A percentile compares a stretch with the other conserved stretches of the same genome.
Conservation (phyloP, 805 yeast species). For the Candida broadrunensis region DNA sequence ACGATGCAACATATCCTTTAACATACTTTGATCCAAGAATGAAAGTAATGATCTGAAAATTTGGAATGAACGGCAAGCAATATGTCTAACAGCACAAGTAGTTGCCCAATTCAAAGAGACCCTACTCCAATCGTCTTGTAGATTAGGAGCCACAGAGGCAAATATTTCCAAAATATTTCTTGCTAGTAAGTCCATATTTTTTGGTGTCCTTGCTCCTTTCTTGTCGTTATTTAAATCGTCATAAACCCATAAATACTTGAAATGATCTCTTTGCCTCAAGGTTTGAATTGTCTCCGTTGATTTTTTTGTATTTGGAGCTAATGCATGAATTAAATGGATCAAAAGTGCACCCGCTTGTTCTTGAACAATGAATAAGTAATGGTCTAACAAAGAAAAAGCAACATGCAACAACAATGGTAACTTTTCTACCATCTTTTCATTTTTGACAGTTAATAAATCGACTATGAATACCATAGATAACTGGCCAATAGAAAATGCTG, state of each 20-base stretch:
- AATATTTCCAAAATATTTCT: conserved; percentile 62
- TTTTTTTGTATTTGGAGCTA: conserved; percentile 53
- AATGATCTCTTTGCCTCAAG: conserved; percentile 51
- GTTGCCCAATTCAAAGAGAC: conserved; percentile 92
- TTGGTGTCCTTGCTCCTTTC: conserved; percentile 78
- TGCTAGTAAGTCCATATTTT: conserved; percentile 74
- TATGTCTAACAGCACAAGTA: conserved; percentile 92
- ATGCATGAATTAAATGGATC: conserved; percentile 66
- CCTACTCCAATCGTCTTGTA: conserved; percentile 83
- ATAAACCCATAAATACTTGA: conserved; percentile 67
- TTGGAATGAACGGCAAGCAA: conserved; percentile 96
- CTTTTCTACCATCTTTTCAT: conserved; percentile 55
- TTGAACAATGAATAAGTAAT: conserved; percentile 78
- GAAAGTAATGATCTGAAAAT: conserved; percentile 81
- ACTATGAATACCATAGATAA: conserved; percentile 81
- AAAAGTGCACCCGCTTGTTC: conserved; percentile 79
- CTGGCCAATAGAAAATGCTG: conserved; percentile 84
- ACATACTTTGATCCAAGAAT: conserved; percentile 80
- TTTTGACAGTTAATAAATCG: conserved; percentile 68
- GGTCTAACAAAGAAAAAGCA: conserved; percentile 79
- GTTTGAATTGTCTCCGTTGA: conserved; percentile 55
- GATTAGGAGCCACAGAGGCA: conserved; percentile 39
- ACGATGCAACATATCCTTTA: conserved; percentile 90
- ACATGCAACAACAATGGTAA: conserved; percentile 77
- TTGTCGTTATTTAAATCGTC: conserved; percentile 79